Conservation (phyloP, 2,329 filamentous ascomycete genomes). For the Didymella keratinophila region DNA sequence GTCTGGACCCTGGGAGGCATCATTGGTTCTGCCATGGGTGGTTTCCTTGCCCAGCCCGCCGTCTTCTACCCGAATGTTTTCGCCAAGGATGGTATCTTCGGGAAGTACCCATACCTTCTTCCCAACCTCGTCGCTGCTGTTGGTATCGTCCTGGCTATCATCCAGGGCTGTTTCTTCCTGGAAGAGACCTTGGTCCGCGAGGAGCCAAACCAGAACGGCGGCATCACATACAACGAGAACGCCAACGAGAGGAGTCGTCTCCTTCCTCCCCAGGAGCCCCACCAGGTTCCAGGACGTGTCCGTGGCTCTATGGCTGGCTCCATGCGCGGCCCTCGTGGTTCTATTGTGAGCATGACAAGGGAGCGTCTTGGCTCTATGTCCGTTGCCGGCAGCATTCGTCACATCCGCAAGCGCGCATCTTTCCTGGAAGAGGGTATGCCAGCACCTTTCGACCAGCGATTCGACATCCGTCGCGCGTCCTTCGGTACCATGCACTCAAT, state of each 20-base stretch:
- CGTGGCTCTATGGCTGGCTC: constrained; percentile 40
- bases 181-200: constrained; percentile 70
- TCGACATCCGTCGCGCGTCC: constrained; percentile 47
- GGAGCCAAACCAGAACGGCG: constrained; percentile 49
- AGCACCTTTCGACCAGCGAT: constrained; percentile 41
- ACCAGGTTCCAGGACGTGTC: constrained; percentile 38
- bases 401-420: constrained; percentile 47
- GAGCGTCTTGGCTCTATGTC: constrained; percentile 41
- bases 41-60: constrained; percentile 81
- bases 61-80: constrained; percentile 77
- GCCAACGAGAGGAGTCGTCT: constrained; percentile 72
- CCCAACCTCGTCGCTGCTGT: constrained; percentile 85
- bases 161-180: constrained; percentile 79
- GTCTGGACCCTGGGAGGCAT: constrained; percentile 93
- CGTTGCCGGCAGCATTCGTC: constrained; percentile 41
- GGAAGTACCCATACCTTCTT: constrained; percentile 82
- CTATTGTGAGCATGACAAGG: constrained; percentile 35
- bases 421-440: constrained; percentile 50
- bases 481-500: constrained; percentile 51
- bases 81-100: constrained; percentile 73
- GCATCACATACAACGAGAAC: constrained; percentile 71
- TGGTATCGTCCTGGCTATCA: constrained; percentile 79
- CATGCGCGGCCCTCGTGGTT: constrained; percentile 33
- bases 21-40: constrained; percentile 84
- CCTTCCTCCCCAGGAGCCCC: constrained; percentile 58